Base-by-base conservation (phyloP, 495 filamentous ascomycete genomes). In the Penicillium salamii region DNA sequence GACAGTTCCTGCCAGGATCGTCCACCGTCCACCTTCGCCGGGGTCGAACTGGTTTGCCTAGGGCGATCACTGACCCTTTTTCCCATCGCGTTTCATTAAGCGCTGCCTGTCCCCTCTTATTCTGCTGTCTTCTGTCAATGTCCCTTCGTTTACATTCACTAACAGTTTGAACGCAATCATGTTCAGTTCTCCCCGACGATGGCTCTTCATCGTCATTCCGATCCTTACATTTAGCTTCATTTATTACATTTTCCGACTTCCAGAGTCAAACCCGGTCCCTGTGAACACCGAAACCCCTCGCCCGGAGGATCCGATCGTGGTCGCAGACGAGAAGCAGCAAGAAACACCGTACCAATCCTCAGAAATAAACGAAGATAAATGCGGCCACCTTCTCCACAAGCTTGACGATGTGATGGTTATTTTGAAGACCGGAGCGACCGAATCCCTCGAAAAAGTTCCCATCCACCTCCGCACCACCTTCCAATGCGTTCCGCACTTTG, bases 401-500 rank as follows among this genome's bases (percentile, higher is more conserved):
- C 58, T 71, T 54, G 59, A 70, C n/a, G 57, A 71, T 37, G 53
- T 75, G 21, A 61, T 74, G 38, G 66, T 75, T 1, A 52, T 75
- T 28, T 39, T 76, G 39, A 76, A 76, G 52, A 77, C 71, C 1
- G 67, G 74, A 32, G 70, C 67, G 1, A 72, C 67, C 6, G 74
- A 74, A 47, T 53, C 63, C 7, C 55, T 60, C 5, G 52, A 66
- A 24, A 75, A 71, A 41, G 50, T 71, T 7, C 68, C 69, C 18
- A 53, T 71, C 19, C 72, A 77, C 40, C 33, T 77, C 26, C 50
- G 57, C 33, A 76, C 74, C 12, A 68, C 68, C 3, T 60, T 74
- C 2, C 57, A 64, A 31, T 74, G 66, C 50, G 62, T 76, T 11
- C 62, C 65, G 1, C 69, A 78, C 44, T 67, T 69, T 15, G 63